These are phyloP conservation scores for Flaveria linearis DNA, from an alignment of 129 eudicot species.

Conservation along the genomic window DNA sequence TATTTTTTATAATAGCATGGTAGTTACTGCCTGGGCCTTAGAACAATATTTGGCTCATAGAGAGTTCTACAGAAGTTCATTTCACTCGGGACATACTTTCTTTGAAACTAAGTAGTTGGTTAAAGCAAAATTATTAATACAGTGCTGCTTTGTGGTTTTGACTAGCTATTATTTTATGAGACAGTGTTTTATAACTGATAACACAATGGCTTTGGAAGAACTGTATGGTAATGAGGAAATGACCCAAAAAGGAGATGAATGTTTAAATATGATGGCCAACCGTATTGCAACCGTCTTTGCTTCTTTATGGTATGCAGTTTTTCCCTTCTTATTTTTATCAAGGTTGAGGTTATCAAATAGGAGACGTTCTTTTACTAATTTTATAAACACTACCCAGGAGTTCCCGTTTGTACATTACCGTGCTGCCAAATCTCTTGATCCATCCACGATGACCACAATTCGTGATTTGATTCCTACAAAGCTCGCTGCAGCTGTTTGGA, in stretches of 20 bases:
- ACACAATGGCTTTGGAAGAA: conserved; percentile 76
- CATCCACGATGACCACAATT: conserved; percentile 79
- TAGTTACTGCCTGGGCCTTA: conserved; percentile 13
- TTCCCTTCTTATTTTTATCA: conserved; percentile 20
- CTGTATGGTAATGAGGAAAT: conserved; percentile 79
- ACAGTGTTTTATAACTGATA: conserved; percentile 83
- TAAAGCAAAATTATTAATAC: background rate
- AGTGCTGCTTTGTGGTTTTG: conserved; percentile 24
- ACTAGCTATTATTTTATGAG: conserved; percentile 14
- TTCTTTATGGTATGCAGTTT: conserved; percentile 63
- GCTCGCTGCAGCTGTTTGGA: conserved; percentile 95
- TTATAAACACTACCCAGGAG: conserved; percentile 55
- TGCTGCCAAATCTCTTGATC: conserved; percentile 89
- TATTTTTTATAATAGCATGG: conserved; percentile 12
- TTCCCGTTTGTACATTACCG: conserved; percentile 95
- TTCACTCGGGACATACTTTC: background rate
- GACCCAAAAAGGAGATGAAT: conserved; percentile 62
- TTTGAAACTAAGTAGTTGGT: conserved; percentile 8
- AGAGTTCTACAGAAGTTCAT: conserved; percentile 1
- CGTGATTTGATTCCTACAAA: conserved; percentile 90
- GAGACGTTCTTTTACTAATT: background rate
- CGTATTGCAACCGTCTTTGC: conserved; percentile 94
- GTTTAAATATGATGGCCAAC: conserved; percentile 74
- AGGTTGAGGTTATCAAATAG: conserved; percentile 9
- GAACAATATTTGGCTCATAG: conserved; percentile 16